A percentile compares a stretch with the other conserved stretches of the same genome.
These are phyloP conservation scores for Oryza coarctata DNA, from an alignment of 176 grass and related monocot genomes.

Conservation along the genomic window DNA sequence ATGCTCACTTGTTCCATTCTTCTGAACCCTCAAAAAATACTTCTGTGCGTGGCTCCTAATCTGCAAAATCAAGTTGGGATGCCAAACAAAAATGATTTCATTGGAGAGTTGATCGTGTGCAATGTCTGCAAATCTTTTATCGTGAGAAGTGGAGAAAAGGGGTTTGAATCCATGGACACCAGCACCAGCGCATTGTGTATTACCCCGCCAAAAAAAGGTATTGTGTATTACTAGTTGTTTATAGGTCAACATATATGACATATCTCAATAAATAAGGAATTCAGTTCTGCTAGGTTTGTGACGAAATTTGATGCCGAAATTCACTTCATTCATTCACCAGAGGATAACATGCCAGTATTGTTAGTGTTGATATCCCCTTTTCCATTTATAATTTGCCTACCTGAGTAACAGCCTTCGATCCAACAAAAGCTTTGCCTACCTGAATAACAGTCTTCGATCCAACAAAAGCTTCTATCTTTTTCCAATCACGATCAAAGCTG, in stretches of 20 bases:
- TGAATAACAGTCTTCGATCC: constrained; percentile 93
- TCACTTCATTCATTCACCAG: not conserved
- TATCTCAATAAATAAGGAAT: not conserved
- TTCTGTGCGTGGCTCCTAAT: constrained; percentile 99
- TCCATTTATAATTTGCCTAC: constrained; percentile 38
- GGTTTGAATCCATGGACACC: not conserved
- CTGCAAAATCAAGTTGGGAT: constrained; percentile 42
- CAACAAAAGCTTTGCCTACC: constrained; percentile 91
- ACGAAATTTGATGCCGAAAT: constrained; percentile 4
- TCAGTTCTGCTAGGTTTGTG: not conserved
- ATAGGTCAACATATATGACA: not conserved
- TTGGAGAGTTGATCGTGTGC: not conserved
- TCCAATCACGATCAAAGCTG: constrained; percentile 96
- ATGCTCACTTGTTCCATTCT: constrained; percentile 92
- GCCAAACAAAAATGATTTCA: constrained; percentile 15
- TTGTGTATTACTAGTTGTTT: not conserved
- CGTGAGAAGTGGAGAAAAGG: not conserved
- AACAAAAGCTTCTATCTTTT: constrained; percentile 98
- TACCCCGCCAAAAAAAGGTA: not conserved
- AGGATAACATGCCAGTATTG: not conserved
- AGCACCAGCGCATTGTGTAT: not conserved
- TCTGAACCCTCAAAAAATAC: constrained; percentile 98
- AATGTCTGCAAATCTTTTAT: constrained; percentile 5
- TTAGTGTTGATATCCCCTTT: not conserved
- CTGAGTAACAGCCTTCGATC: constrained; percentile 92